These are phyloP conservation scores for Astragalus membranaceus DNA, from an alignment of 306 rosid species.

Conservation along the genomic window DNA sequence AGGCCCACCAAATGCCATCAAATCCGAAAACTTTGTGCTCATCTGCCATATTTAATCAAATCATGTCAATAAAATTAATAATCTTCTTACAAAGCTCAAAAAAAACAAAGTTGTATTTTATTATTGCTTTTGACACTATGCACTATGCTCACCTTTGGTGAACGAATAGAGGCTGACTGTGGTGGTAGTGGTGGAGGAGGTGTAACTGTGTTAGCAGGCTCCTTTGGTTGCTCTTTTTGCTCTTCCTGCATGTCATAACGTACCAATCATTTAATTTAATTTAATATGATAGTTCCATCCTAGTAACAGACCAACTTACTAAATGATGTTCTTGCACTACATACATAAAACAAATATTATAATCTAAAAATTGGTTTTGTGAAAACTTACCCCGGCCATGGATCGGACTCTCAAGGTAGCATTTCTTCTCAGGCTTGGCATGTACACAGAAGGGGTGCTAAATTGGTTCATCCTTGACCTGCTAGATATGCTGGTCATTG, in stretches of 20 bases:
- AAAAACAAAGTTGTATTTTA: too few relatives aligned
- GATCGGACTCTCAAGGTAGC: constrained; percentile 22
- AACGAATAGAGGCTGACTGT: not conserved
- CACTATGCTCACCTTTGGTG: not conserved
- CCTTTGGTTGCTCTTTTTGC: too few relatives aligned
- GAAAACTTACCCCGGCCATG: constrained; percentile 33
- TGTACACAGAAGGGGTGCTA: constrained; percentile 13
- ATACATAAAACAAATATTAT: not conserved
- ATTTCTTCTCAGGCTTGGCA: constrained; percentile 11
- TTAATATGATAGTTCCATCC: not conserved
- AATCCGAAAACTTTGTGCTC: too few relatives aligned
- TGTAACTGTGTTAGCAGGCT: not conserved
- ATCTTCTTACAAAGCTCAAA: too few relatives aligned
- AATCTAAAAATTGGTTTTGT: not conserved
- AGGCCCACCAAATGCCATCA: too few relatives aligned
- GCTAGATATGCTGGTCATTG: constrained; percentile 10
- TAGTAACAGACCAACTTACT: not conserved
- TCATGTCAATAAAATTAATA: too few relatives aligned
- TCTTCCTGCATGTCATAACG: constrained; percentile 1
- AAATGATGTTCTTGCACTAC: not conserved
- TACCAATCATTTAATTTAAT: not conserved
- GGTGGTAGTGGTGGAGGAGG: too few relatives aligned
- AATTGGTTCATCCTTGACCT: constrained; percentile 27
- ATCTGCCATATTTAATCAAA: too few relatives aligned
- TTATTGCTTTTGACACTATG: too few relatives aligned